phyloP scores from a whole-genome alignment of 2,329 filamentous ascomycete genomes.

The Microdochium paspali region DNA sequence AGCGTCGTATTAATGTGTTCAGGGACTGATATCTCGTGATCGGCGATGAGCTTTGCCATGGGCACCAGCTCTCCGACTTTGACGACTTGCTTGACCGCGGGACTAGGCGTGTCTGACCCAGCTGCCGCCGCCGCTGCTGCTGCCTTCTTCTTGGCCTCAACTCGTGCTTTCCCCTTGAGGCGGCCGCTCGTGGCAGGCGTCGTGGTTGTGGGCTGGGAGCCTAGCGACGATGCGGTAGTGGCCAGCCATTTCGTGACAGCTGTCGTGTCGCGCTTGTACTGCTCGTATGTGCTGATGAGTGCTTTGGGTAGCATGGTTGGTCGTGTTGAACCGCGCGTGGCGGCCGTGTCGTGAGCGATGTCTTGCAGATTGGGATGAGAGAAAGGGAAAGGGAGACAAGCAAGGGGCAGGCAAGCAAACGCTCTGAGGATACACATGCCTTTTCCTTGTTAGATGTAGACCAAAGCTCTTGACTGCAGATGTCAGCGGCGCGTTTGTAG shows the following conservation, averaged over 20 bases:
- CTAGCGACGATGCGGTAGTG: conserved; percentile 7
- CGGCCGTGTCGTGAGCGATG: too few species aligned
- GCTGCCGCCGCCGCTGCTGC: conserved; percentile 1
- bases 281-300: conserved; percentile 7
- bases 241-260: conserved; percentile 10
- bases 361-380: too few species aligned
- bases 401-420: too few species aligned
- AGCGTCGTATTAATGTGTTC: background rate
- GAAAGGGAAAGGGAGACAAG: too few species aligned
- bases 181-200: background rate
- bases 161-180: conserved; percentile 5
- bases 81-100: conserved; percentile 10
- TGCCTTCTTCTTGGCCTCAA: background rate
- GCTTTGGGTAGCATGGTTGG: background rate
- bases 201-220: conserved; percentile 2
- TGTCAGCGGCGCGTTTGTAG: too few species aligned
- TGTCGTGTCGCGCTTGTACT: conserved; percentile 11
- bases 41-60: background rate
- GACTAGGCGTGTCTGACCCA: conserved; percentile 4
- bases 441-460: too few species aligned
- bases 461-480: too few species aligned
- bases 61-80: conserved; percentile 7
- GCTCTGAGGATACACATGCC: too few species aligned
- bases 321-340: too few species aligned
- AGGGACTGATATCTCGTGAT: background rate